phyloP scores from a whole-genome alignment of 805 yeast genomes.

The Ogataea neopini region DNA sequence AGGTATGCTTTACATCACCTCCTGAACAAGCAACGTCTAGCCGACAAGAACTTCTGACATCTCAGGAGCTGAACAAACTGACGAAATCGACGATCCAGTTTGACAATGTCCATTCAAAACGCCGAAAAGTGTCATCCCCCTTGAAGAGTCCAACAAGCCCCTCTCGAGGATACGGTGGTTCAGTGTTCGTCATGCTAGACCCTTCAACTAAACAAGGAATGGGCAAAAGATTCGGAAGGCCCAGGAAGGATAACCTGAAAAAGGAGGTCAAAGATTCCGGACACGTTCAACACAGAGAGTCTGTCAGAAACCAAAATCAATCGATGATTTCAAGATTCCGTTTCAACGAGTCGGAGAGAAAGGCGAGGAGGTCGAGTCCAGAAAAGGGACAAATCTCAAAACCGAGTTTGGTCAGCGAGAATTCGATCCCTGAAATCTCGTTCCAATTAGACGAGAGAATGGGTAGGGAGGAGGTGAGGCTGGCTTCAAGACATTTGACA shows the following conservation, averaged over 20 bases:
- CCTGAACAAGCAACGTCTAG: too few relatives aligned
- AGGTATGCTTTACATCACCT: slow-evolving; percentile 1
- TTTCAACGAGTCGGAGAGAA: too few relatives aligned
- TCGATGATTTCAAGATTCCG: slow-evolving; percentile 20
- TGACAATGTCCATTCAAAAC: slow-evolving; percentile 1
- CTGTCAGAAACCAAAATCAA: slow-evolving; percentile 16
- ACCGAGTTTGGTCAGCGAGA: too few relatives aligned
- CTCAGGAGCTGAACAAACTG: slow-evolving; percentile 1
- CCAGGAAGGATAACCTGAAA: neutral
- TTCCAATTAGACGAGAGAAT: slow-evolving; percentile 9
- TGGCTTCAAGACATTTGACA: neutral
- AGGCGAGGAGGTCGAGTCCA: too few relatives aligned
- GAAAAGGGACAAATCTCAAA: too few relatives aligned
- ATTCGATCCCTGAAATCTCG: too few relatives aligned
- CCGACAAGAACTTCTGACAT: slow-evolving; percentile 3
- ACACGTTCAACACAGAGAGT: neutral
- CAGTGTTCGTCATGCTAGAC: slow-evolving; percentile 18
- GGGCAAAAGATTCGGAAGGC: slow-evolving; percentile 13
- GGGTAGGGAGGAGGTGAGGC: slow-evolving; percentile 6
- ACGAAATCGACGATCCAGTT: slow-evolving; percentile 7
- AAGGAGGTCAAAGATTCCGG: neutral
- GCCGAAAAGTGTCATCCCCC: neutral
- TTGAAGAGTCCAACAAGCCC: too few relatives aligned
- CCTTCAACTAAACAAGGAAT: slow-evolving; percentile 18
- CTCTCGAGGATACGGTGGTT: neutral